phyloP scores from a whole-genome alignment of 78 protist genomes.

The Guillardia theta region DNA sequence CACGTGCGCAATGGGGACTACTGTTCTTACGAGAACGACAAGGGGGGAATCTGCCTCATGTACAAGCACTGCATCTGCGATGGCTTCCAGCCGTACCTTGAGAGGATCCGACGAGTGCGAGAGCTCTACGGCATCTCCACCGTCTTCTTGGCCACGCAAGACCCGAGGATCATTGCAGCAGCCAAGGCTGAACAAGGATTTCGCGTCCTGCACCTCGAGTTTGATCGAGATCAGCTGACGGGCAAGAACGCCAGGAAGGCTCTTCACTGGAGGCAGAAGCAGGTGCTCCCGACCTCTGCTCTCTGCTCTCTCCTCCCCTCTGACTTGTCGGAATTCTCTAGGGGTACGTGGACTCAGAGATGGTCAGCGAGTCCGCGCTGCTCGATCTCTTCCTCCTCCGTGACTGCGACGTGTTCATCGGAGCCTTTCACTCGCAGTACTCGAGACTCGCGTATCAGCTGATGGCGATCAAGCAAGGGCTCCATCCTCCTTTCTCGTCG shows the following conservation, averaged over 20 bases:
- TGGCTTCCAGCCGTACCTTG: neutral
- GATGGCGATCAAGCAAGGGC: neutral
- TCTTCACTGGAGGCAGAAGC: neutral
- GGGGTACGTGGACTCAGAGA: conserved; percentile 12
- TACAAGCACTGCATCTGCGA: neutral
- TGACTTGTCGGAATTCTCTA: too few relatives aligned
- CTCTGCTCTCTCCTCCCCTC: too few relatives aligned
- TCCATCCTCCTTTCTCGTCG: neutral
- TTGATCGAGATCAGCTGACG: neutral
- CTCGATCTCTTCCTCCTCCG: conserved; percentile 13
- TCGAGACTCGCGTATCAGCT: neutral
- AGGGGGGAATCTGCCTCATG: conserved; percentile 19
- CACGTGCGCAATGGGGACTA: conserved; percentile 16
- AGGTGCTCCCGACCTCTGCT: neutral
- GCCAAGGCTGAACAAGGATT: neutral
- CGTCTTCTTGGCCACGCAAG: neutral
- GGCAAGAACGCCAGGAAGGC: conserved; percentile 3
- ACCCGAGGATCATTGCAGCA: neutral
- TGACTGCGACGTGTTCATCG: neutral
- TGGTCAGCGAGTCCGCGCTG: neutral
- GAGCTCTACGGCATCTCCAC: neutral
- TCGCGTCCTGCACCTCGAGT: neutral
- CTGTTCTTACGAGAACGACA: neutral
- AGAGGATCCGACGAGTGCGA: neutral
- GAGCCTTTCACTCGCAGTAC: neutral